These are phyloP conservation scores for Buddleja alternifolia DNA, from an alignment of 257 asterid genomes.

Conservation along the genomic window DNA sequence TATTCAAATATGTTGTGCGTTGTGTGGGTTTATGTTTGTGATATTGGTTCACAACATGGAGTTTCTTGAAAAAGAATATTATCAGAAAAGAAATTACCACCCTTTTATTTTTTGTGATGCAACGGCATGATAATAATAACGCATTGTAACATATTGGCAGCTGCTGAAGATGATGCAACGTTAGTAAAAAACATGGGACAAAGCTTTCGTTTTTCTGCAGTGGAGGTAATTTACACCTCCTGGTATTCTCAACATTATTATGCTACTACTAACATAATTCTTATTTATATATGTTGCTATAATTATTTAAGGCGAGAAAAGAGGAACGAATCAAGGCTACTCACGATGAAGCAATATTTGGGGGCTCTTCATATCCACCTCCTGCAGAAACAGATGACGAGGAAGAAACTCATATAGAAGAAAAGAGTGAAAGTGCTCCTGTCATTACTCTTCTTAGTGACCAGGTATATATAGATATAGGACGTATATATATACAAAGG, in stretches of 20 bases:
- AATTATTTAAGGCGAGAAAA: constrained; percentile 54
- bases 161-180: constrained; percentile 78
- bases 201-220: constrained; percentile 84
- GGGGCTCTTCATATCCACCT: constrained; percentile 57
- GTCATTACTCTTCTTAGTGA: constrained; percentile 60
- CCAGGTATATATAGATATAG: constrained; percentile 47
- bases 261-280: neutral
- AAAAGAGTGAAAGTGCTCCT: constrained; percentile 37
- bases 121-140: neutral
- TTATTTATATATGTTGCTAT: constrained; percentile 5
- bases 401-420: constrained; percentile 31
- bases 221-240: constrained; percentile 51
- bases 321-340: constrained; percentile 73
- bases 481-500: too few relatives aligned
- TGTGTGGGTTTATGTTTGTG: neutral
- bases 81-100: neutral
- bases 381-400: constrained; percentile 43
- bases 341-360: constrained; percentile 89
- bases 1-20: too few relatives aligned
- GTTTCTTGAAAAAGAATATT: neutral
- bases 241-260: neutral
- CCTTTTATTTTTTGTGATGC: neutral
- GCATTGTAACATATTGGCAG: constrained; percentile 42
- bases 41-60: neutral
- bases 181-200: constrained; percentile 83